phyloP scores from a whole-genome alignment of 2,329 filamentous ascomycete species.

The Ascochyta fabae region DNA sequence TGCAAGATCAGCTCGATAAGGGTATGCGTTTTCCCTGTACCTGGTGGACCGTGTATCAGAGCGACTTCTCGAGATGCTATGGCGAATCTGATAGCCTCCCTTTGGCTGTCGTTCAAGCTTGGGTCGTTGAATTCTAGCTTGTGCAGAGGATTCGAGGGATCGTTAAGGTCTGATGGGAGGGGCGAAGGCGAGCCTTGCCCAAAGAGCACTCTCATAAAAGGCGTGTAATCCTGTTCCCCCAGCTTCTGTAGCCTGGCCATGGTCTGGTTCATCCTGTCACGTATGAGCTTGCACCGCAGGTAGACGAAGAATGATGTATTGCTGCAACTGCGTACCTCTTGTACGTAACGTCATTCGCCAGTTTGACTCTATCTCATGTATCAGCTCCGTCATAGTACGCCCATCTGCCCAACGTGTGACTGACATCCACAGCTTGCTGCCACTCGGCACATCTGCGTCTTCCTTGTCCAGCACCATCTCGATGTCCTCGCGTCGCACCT shows the following conservation, averaged over 20 bases:
- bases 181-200: conserved; percentile 63
- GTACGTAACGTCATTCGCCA: conserved; percentile 71
- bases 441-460: conserved; percentile 59
- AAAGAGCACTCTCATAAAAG: conserved; percentile 67
- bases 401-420: conserved; percentile 38
- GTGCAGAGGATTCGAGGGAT: conserved; percentile 48
- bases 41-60: conserved; percentile 92
- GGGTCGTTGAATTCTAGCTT: conserved; percentile 62
- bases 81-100: conserved; percentile 77
- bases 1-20: conserved; percentile 96
- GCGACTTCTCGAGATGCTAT: conserved; percentile 81
- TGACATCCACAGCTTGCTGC: conserved; percentile 68
- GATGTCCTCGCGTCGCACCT: conserved; percentile 64
- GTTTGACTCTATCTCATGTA: conserved; percentile 61
- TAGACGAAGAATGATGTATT: conserved; percentile 11
- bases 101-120: conserved; percentile 66
- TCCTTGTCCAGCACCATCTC: conserved; percentile 74
- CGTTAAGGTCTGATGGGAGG: conserved; percentile 53
- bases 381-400: conserved; percentile 37
- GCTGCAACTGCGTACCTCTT: conserved; percentile 56
- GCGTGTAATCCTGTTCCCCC: conserved; percentile 61
- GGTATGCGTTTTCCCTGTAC: conserved; percentile 96
- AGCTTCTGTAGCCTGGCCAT: conserved; percentile 66
- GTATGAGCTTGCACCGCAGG: conserved; percentile 18
- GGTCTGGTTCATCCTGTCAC: conserved; percentile 65